Conservation (phyloP, 2,329 filamentous ascomycete genomes). For the Thielaviopsis euricoi region DNA sequence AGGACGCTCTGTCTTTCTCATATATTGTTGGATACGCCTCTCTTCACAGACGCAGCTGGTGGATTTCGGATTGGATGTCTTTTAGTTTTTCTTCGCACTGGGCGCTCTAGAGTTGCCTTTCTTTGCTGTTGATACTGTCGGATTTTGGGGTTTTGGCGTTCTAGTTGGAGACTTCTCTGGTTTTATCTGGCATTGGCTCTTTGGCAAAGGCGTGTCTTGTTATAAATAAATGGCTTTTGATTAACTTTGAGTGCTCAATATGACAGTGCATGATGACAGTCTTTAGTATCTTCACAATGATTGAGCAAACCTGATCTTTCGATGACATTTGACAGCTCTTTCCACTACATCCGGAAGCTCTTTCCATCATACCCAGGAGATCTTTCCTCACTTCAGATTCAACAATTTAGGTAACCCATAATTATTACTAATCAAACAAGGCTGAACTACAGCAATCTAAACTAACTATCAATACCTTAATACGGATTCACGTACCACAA, state of each 20-base stretch:
- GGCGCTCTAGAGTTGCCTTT: background rate
- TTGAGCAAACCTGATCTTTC: too few species aligned
- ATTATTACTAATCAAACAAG: background rate
- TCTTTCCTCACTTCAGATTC: too few species aligned
- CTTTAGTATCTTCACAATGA: too few species aligned
- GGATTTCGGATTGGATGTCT: background rate
- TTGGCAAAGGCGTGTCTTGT: background rate
- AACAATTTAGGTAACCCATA: too few species aligned
- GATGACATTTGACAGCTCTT: too few species aligned
- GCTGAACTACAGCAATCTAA: too few species aligned
- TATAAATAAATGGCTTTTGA: background rate
- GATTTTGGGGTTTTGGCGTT: background rate
- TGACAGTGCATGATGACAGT: too few species aligned
- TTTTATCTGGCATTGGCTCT: background rate
- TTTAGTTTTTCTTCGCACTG: background rate
- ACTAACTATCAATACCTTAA: background rate
- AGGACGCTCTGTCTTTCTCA: background rate
- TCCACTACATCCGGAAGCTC: too few species aligned
- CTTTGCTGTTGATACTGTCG: background rate
- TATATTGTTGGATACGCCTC: background rate
- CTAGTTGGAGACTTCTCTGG: background rate
- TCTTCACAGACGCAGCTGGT: background rate
- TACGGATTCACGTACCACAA: constrained; percentile 22
- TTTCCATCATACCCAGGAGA: too few species aligned
- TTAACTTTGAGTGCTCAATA: background rate